Base-by-base conservation (phyloP, 805 yeast genomes). In the Nakazawaea wyomingensis region DNA sequence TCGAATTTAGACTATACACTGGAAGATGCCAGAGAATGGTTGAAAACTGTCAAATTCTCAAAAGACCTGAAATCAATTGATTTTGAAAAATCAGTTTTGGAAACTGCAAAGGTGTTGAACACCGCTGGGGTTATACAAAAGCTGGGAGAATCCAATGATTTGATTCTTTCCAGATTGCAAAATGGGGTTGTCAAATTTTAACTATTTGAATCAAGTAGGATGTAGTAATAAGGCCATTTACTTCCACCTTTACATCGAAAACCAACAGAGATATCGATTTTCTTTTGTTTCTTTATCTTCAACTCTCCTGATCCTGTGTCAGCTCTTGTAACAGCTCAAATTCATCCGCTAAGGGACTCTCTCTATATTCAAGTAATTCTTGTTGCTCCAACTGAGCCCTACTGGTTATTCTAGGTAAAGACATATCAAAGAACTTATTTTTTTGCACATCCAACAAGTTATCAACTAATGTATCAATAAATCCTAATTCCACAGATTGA, bases 1-100 rank as follows among this genome's bases (percentile, higher is more conserved):
- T 63, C 69, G 3, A 76, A 85, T 51, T 69, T 90, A 49, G 96
- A 86, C 60, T 89, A 89, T 64, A 62, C 85, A 0, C 70, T 71
- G 41, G 85, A 73, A 37, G 96, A 89, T 60, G 95, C 96, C 7
- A 61, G 68, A 19, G 83, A 76, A 47, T 89, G 97, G 97, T 67
- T 83, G 47, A 72, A 81, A 50, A 85, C 95, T 0, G 96, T 89
- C 6, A 54, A 68, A 49, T 89, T 88, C 61, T 56, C 64, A 49
- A 62, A 70, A 30, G 66, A 71, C 34, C 56, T 74, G 14, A 77
- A 71, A 0, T 59, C 64, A 1, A 57, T 73, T 14, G 74, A 85
- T 43, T 76, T 77, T 62, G 63, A 67, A 4, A 60, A 54, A 9
- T 60, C 61, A 31, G 72, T 84, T 7, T 69, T 76, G 10, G 76